Evolutionary conservation across 805 yeast species (phyloP).

Genomic region (Sugiyamaella lignohabitans): DNA sequence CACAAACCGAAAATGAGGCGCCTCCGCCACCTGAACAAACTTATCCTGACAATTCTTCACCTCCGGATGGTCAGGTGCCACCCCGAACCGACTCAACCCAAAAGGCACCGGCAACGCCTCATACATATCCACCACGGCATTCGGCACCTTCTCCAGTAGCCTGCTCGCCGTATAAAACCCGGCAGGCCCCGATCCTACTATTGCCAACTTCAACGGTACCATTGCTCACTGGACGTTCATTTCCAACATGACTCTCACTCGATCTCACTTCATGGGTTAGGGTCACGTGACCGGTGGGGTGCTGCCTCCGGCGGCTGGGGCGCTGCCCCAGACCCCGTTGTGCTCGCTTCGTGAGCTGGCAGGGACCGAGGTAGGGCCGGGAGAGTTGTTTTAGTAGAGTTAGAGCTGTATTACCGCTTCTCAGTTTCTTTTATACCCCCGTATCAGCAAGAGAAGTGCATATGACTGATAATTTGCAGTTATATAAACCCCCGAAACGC

Average conservation of each 20-base stretch:
- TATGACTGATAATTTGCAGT: too few relatives aligned
- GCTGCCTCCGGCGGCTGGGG: conserved; percentile 1
- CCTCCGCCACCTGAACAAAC: conserved; percentile 45
- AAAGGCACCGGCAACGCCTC: conserved; percentile 85
- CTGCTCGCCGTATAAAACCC: conserved; percentile 87
- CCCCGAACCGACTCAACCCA: conserved; percentile 89
- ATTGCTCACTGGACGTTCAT: too few relatives aligned
- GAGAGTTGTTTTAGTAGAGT: too few relatives aligned
- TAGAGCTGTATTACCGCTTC: too few relatives aligned
- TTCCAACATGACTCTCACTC: not conserved
- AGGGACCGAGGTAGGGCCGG: too few relatives aligned
- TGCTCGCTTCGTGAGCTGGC: too few relatives aligned
- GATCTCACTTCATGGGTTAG: not conserved
- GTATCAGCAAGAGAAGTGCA: too few relatives aligned
- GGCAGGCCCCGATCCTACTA: conserved; percentile 95
- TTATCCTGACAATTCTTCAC: conserved; percentile 71
- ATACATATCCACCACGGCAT: conserved; percentile 59
- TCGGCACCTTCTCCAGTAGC: conserved; percentile 46
- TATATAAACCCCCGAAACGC: too few relatives aligned
- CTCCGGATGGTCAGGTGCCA: conserved; percentile 99
- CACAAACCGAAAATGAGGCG: conserved; percentile 44
- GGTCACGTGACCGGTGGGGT: too few relatives aligned
- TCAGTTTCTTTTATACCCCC: too few relatives aligned
- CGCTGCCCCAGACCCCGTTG: not conserved
- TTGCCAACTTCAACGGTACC: conserved; percentile 43